Evolutionary conservation across 2,329 filamentous ascomycete species (phyloP).

Genomic region (Penicillium sp.): DNA sequence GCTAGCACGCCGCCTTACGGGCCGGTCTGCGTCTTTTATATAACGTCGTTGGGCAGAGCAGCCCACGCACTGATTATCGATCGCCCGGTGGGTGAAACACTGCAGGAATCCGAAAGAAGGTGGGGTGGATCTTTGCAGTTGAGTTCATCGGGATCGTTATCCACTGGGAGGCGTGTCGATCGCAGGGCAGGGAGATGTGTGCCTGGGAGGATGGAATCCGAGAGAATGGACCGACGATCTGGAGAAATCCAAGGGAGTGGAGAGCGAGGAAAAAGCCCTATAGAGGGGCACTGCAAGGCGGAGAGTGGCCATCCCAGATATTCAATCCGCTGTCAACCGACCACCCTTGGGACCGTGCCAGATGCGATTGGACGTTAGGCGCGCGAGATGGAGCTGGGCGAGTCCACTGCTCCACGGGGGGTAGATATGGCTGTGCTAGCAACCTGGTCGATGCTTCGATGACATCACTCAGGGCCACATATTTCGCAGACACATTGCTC

Average conservation of each 20-base stretch:
- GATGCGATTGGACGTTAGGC: neutral
- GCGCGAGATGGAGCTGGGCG: neutral
- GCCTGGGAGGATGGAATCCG: slow-evolving; percentile 1
- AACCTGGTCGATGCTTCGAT: neutral
- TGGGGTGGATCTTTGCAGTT: slow-evolving; percentile 9
- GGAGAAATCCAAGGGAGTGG: neutral
- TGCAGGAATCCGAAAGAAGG: neutral
- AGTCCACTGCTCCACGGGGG: slow-evolving; percentile 1
- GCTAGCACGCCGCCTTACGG: no score
- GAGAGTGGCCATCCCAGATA: neutral
- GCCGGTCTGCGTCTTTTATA: neutral
- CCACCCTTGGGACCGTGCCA: neutral
- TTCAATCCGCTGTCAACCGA: slow-evolving; percentile 4
- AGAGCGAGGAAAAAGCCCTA: slow-evolving; percentile 1
- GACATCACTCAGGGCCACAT: no score
- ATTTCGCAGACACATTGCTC: no score
- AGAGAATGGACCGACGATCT: slow-evolving; percentile 3
- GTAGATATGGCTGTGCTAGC: no score
- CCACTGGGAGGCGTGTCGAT: slow-evolving; percentile 13
- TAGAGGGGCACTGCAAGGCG: slow-evolving; percentile 4
- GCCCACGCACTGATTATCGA: slow-evolving; percentile 4
- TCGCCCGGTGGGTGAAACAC: slow-evolving; percentile 5
- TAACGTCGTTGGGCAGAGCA: neutral
- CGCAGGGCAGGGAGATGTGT: neutral
- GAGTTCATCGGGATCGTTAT: slow-evolving; percentile 11